Evolutionary conservation across 192 early-diverging fungal genomes (phyloP), one percentile per base, ranked within the genome.

Genomic region (Lobosporangium transversale): DNA sequence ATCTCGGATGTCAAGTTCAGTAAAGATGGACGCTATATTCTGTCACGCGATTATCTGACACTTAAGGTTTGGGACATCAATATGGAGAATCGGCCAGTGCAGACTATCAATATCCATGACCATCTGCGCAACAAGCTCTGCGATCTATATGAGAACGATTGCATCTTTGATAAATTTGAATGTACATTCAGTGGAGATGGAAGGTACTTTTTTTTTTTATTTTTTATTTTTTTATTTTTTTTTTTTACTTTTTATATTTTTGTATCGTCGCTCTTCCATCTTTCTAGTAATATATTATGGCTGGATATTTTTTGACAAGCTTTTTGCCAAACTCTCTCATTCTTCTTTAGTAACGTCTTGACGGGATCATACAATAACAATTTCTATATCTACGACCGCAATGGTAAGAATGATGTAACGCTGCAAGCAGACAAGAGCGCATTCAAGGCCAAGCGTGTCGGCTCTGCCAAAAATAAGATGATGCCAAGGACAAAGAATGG

Each of bases 81-180:
- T 81, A 99, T 98, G 95, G 94, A 97, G 63, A 91, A 82, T 32
- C 85, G 90, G 70, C 98, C 98, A 6, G 88, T 99, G 27, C 91
- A 96, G 75, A 94, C 94, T 14, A 97, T 99, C 84, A 93, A 90
- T 68, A 95, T 99, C 32, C 98, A 99, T 81, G 96, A 99, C 73
- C 92, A 97, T 59, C 84, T 99, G 32, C 88, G 92, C 80, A 89
- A 91, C 80, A 98, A 97, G 81, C 86, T 99, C 43, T 99, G 98
- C 82, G 98, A 99, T 70, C 82, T 99, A 18, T 99, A 99, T 86
- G 97, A 99, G 71, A 99, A 97, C 84, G 97, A 99, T 81, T 97
- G 95, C 79, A 99, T 99, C 79, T 99, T 99, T 86, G 98, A 99
- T 89, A 99, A 99, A 85, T 99, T 99, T 66, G 98, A 99, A 82